phyloP scores from a whole-genome alignment of 78 protist species.

The Polysphondylium violaceum region DNA sequence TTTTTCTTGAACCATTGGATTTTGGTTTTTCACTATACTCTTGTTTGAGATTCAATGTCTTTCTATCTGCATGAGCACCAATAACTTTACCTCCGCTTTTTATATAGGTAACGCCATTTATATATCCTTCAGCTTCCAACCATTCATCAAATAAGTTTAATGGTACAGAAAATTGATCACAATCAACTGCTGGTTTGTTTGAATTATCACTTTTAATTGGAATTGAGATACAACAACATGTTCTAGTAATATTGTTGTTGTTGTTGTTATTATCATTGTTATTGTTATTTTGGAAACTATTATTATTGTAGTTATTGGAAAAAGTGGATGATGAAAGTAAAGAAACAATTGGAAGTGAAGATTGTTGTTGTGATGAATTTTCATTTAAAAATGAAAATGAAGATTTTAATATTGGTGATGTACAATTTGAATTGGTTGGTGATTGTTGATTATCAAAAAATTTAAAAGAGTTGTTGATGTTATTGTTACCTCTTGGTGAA shows the following conservation, averaged over 20 bases:
- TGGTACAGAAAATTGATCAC: conserved; percentile 63
- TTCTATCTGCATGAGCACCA: conserved; percentile 79
- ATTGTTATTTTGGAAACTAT: not conserved
- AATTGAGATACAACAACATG: not conserved
- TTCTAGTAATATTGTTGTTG: not conserved
- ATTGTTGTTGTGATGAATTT: not conserved
- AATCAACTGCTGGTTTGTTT: conserved; percentile 18
- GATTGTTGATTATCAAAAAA: not conserved
- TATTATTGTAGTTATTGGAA: conserved; percentile 2
- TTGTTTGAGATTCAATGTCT: conserved; percentile 51
- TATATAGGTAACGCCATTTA: conserved; percentile 44
- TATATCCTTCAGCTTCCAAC: conserved; percentile 71
- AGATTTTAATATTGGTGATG: conserved; percentile 27
- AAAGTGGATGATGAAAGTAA: not conserved
- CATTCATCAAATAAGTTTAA: conserved; percentile 56
- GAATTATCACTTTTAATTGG: not conserved
- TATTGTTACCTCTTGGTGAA: conserved; percentile 17
- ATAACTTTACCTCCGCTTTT: conserved; percentile 74
- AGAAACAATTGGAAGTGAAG: not conserved
- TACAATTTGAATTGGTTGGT: conserved; percentile 1
- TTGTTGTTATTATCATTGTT: not conserved
- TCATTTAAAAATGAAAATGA: not conserved
- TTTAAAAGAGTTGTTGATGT: not conserved
- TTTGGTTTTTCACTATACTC: conserved; percentile 48
- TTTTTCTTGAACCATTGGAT: conserved; percentile 8